Evolutionary conservation across 225 moss, liverwort and hornwort species (phyloP).

Genomic region (Sphagnum tenellum): DNA sequence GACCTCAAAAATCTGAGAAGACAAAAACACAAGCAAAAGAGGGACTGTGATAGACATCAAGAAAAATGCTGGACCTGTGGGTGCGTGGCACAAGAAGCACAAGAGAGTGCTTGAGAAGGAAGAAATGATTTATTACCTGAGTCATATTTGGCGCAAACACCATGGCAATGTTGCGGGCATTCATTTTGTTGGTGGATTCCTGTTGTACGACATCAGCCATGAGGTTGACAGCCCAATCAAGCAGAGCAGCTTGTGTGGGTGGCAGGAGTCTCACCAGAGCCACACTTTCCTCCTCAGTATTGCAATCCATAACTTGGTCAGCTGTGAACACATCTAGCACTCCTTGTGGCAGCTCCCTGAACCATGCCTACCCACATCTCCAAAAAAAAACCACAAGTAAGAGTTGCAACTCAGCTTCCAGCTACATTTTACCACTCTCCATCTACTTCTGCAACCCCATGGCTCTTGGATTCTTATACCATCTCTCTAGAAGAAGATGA

Average conservation of each 20-base stretch:
- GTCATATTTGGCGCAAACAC: conserved; percentile 99
- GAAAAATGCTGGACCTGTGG: too few species aligned
- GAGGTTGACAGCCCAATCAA: conserved; percentile 95
- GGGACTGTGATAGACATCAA: too few species aligned
- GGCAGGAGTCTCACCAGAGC: conserved; percentile 80
- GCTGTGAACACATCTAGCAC: conserved; percentile 78
- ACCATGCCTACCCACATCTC: conserved; percentile 65
- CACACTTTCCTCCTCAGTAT: conserved; percentile 78
- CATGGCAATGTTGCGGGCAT: conserved; percentile 99
- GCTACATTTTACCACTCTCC: too few species aligned
- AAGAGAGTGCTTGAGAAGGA: too few species aligned
- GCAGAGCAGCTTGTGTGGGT: conserved; percentile 83
- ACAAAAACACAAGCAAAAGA: too few species aligned
- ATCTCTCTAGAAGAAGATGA: too few species aligned
- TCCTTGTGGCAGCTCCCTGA: conserved; percentile 87
- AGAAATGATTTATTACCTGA: conserved; percentile 38
- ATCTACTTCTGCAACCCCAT: too few species aligned
- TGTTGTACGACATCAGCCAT: conserved; percentile 99
- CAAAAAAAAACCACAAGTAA: too few species aligned
- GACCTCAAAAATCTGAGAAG: too few species aligned
- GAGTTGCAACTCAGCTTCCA: too few species aligned
- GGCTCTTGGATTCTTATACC: too few species aligned
- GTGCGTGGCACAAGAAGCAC: too few species aligned
- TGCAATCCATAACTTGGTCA: conserved; percentile 90
- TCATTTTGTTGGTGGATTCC: conserved; percentile 88